These are phyloP conservation scores for Trypanosoma vivax DNA, from an alignment of 208 protist genomes.

Conservation along the genomic window DNA sequence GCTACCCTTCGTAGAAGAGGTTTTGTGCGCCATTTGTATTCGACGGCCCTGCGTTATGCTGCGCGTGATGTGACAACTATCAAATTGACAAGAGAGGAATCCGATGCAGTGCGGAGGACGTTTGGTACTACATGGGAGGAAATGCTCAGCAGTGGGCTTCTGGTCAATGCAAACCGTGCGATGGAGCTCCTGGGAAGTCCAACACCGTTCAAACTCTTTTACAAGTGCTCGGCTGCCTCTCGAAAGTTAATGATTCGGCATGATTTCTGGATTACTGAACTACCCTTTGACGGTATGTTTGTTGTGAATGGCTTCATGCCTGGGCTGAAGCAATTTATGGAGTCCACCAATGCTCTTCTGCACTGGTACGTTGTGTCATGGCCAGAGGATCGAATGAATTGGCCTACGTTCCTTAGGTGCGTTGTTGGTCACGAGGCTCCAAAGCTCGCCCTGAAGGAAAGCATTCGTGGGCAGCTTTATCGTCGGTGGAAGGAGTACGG, in stretches of 20 bases:
- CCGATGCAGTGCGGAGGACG: constrained; percentile 13
- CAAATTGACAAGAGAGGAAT: constrained; percentile 18
- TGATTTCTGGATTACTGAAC: constrained; percentile 23
- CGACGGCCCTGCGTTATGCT: constrained; percentile 30
- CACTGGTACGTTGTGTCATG: constrained; percentile 57
- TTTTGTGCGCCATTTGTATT: constrained; percentile 40
- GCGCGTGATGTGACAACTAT: constrained; percentile 24
- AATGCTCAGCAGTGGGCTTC: constrained; percentile 10
- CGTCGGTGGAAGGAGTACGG: constrained; percentile 41
- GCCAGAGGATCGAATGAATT: constrained; percentile 26
- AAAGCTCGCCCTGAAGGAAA: constrained; percentile 17
- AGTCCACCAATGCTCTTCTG: constrained; percentile 22
- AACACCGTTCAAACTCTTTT: constrained; percentile 29
- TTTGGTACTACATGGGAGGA: constrained; percentile 29
- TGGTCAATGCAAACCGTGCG: constrained; percentile 41
- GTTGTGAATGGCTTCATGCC: constrained; percentile 48
- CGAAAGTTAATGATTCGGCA: constrained; percentile 20
- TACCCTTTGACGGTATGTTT: constrained; percentile 23
- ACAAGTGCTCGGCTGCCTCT: constrained; percentile 14
- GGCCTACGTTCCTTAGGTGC: constrained; percentile 24
- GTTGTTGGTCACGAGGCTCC: constrained; percentile 51
- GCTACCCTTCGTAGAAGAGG: constrained; percentile 17
- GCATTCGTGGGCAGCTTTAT: constrained; percentile 45
- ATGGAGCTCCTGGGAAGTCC: constrained; percentile 22
- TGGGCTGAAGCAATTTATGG: constrained; percentile 30